Base-by-base conservation (phyloP, 345 rosid genomes). In the Eucalyptus globulus region DNA sequence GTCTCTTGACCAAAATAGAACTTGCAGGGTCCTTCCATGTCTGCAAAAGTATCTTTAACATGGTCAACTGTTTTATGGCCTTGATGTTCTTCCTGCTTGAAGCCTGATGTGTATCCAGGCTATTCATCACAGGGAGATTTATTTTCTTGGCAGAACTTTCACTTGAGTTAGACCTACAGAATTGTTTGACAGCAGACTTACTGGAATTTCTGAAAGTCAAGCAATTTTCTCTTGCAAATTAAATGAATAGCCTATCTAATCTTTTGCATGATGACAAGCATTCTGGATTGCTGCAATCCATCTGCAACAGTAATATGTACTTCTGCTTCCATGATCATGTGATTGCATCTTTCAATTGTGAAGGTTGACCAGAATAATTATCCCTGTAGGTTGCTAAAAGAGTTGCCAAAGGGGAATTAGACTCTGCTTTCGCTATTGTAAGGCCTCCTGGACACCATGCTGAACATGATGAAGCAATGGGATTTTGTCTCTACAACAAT, bases 371-470 rank as follows among this genome's bases (percentile, higher is more conserved):
- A 13, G 7, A 51, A 85, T 86, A 50, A 49, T 80, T 80, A 86
- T 26, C 80, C 89, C 44, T 58, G 62, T 89, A 97, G 99, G 92
- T 93, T 67, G 93, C 95, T 40, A 96, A 95, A 89, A 94, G 91
- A 93, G 99, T 97, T 91, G 98, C 99, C 37, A 93, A 92, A 91
- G 97, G 98, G 81, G 98, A 98, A 87, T 60, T 97, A 92, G 91
- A 95, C 91, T 95, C 96, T 92, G 99, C 95, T 47, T 97, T 94
- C 90, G 98, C 99, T 76, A 92, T 98, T 91, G 97, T 98, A 88
- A 94, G 99, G 92, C 99, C 99, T n/a, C 99, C 99, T n/a, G 99
- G 99, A 11, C 99, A 98, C 91, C 99, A 98, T 95, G 99, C 99
- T 44, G 99, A 97, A 90, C 91, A 91, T 76, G 91, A 96, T 92